phyloP scores from a whole-genome alignment of 1,284 basidiomycete genomes.

The Laetiporus sulphureus region DNA sequence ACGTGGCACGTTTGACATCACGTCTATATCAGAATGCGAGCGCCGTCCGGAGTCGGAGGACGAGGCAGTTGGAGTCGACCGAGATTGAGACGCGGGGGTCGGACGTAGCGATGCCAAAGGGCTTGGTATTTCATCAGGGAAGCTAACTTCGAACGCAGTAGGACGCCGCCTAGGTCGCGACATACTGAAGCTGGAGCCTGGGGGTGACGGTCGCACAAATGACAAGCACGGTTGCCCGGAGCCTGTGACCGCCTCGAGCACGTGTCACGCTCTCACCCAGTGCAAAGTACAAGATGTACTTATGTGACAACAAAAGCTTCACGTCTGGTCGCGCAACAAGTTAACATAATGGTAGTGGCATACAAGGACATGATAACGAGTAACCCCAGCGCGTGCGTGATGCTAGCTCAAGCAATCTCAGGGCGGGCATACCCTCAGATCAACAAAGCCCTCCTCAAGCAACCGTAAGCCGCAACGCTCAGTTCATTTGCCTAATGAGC shows the following conservation, averaged over 20 bases:
- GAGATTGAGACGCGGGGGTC: no score
- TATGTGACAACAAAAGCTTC: neutral
- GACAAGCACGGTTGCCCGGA: no score
- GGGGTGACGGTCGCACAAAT: no score
- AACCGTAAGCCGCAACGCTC: conserved; percentile 20
- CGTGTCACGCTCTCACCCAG: neutral
- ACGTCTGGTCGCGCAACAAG: no score
- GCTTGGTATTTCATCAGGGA: conserved; percentile 25
- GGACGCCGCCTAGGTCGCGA: conserved; percentile 22
- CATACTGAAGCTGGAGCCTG: no score
- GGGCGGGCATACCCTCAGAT: neutral
- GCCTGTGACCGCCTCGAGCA: no score
- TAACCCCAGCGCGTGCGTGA: conserved; percentile 1
- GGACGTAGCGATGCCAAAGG: no score
- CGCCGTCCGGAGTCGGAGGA: no score
- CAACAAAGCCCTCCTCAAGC: conserved; percentile 5
- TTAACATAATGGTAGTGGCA: conserved; percentile 4
- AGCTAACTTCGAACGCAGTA: conserved; percentile 29
- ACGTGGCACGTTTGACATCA: no score
- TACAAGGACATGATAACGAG: conserved; percentile 6
- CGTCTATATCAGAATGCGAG: no score
- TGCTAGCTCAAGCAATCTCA: neutral
- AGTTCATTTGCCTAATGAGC: conserved; percentile 97
- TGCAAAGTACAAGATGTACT: no score
- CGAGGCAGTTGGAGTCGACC: no score